Evolutionary conservation across 805 yeast genomes (phyloP).

Genomic region (Wickerhamiella australiensis): DNA sequence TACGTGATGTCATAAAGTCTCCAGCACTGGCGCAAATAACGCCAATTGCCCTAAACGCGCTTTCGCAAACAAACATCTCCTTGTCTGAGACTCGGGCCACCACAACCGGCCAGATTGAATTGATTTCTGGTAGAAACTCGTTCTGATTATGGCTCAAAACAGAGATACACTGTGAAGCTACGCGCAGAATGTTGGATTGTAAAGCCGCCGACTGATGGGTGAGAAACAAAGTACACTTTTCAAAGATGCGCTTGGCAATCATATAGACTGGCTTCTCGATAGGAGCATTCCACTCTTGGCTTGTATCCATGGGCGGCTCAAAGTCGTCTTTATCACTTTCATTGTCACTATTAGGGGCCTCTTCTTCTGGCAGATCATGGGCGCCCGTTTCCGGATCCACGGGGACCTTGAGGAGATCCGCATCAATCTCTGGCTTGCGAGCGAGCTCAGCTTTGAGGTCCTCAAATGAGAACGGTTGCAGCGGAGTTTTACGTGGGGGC

Average conservation of each 20-base stretch:
- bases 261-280: slow-evolving; percentile 50
- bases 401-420: slow-evolving; percentile 21
- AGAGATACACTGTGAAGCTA: slow-evolving; percentile 37
- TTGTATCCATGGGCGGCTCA: slow-evolving; percentile 28
- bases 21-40: slow-evolving; percentile 22
- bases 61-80: slow-evolving; percentile 27
- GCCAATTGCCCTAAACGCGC: slow-evolving; percentile 25
- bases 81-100: slow-evolving; percentile 24
- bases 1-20: slow-evolving; percentile 29
- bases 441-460: slow-evolving; percentile 20
- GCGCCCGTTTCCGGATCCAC: slow-evolving; percentile 7
- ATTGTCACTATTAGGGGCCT: slow-evolving; percentile 12
- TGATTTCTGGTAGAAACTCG: slow-evolving; percentile 38
- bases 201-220: slow-evolving; percentile 54
- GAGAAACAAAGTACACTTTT: slow-evolving; percentile 56
- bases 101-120: slow-evolving; percentile 43
- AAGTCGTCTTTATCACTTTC: slow-evolving; percentile 24
- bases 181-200: slow-evolving; percentile 43
- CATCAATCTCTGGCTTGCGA: slow-evolving; percentile 21
- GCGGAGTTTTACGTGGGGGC: not conserved
- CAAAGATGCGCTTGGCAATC: slow-evolving; percentile 47
- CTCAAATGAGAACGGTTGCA: slow-evolving; percentile 11
- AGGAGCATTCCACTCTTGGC: slow-evolving; percentile 50
- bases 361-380: slow-evolving; percentile 22
- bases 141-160: slow-evolving; percentile 40